Conservation (phyloP, 169 alveolate genomes). For the Cryptosporidium parvum region DNA sequence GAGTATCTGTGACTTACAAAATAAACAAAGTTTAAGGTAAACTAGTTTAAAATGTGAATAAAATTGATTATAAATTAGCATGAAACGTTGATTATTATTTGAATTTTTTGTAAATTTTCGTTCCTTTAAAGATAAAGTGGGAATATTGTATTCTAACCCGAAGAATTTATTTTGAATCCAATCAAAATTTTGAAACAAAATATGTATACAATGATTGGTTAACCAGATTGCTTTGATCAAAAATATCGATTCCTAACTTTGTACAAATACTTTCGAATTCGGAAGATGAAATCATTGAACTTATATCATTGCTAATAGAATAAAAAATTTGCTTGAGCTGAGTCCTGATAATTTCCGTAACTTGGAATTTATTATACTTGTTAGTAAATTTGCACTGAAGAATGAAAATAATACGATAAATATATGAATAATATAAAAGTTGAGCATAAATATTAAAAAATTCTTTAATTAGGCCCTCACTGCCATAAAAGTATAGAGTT, state of each 20-base stretch:
- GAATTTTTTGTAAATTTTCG: not conserved
- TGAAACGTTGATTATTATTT: not conserved
- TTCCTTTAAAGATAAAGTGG: not conserved
- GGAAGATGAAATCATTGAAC: constrained; percentile 16
- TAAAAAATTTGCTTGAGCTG: constrained; percentile 38
- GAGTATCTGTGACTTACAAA: not conserved
- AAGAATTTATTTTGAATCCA: not conserved
- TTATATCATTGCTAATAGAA: constrained; percentile 8
- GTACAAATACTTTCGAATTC: constrained; percentile 26
- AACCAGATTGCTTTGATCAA: not conserved
- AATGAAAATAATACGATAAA: constrained; percentile 39
- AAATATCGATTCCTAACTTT: constrained; percentile 10
- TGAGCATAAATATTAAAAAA: not conserved
- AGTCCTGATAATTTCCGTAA: constrained; percentile 36
- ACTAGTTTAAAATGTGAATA: not conserved
- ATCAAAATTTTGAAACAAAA: not conserved
- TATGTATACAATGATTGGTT: not conserved
- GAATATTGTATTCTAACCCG: not conserved
- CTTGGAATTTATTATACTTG: constrained; percentile 21
- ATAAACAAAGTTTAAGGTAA: not conserved
- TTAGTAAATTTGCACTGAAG: constrained; percentile 27
- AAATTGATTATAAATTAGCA: not conserved
- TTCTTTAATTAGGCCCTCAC: not conserved
- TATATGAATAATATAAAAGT: constrained; percentile 9
- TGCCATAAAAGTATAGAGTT: not conserved